Conservation (phyloP, 306 rosid species). For the Elaeagnus macrophylla region DNA sequence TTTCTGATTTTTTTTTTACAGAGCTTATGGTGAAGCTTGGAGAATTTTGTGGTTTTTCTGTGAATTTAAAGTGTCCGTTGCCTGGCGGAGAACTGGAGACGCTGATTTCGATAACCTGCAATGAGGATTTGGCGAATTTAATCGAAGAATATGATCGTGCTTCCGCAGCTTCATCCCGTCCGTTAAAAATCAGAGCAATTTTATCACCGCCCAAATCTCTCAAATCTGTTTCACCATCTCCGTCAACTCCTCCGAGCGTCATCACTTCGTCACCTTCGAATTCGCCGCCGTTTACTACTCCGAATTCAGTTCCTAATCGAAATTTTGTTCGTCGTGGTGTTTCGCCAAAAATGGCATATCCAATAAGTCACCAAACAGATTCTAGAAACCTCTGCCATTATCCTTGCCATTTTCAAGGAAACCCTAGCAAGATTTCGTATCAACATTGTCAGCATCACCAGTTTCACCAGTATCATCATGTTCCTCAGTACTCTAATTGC, state of each 20-base stretch:
- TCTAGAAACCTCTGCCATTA: slow-evolving; percentile 23
- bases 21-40: slow-evolving; percentile 64
- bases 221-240: slow-evolving; percentile 42
- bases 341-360: slow-evolving; percentile 26
- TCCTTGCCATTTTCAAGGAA: slow-evolving; percentile 23
- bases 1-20: slow-evolving; percentile 8
- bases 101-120: slow-evolving; percentile 56
- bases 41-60: slow-evolving; percentile 61
- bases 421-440: slow-evolving; percentile 25
- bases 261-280: slow-evolving; percentile 14
- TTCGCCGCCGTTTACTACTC: slow-evolving; percentile 30
- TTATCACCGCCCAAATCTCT: slow-evolving; percentile 40
- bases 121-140: slow-evolving; percentile 60
- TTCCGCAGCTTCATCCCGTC: slow-evolving; percentile 31
- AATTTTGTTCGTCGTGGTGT: slow-evolving; percentile 3
- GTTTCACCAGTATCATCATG: neutral
- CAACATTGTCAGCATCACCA: slow-evolving; percentile 4
- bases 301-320: slow-evolving; percentile 23
- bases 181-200: slow-evolving; percentile 58
- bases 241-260: slow-evolving; percentile 33
- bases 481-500: slow-evolving; percentile 14
- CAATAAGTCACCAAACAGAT: slow-evolving; percentile 22
- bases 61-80: slow-evolving; percentile 45
- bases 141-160: slow-evolving; percentile 59
- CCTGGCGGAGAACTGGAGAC: slow-evolving; percentile 85